Percentiles rank a stretch among this genome's conserved stretches.
phyloP scores from a whole-genome alignment of 768 basidiomycete species.

The Lyophyllum decastes region DNA sequence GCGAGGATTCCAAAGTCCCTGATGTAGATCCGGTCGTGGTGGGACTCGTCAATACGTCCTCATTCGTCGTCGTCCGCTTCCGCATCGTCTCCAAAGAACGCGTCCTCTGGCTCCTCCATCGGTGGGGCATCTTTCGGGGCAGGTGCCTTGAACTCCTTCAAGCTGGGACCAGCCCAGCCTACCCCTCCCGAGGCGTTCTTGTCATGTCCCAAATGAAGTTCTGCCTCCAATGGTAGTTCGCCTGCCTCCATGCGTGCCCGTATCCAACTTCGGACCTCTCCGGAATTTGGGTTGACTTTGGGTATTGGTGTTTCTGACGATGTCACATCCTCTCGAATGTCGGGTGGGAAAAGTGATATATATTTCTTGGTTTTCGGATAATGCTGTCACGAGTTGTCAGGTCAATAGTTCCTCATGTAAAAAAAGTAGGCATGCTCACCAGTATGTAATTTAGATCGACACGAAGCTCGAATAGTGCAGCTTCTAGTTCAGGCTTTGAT shows the following conservation, averaged over 20 bases:
- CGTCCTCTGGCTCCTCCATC: slow-evolving; percentile 30
- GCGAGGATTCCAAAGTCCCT: too few relatives aligned
- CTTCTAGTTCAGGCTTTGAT: slow-evolving; percentile 43
- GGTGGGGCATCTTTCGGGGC: not conserved
- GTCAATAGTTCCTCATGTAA: not conserved
- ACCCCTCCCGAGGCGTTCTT: not conserved
- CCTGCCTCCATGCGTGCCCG: slow-evolving; percentile 60
- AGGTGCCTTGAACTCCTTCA: slow-evolving; percentile 2
- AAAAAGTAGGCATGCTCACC: slow-evolving; percentile 36
- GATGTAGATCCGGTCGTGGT: too few relatives aligned
- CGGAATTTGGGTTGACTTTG: slow-evolving; percentile 51
- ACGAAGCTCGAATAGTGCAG: slow-evolving; percentile 61
- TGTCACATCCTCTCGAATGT: slow-evolving; percentile 42
- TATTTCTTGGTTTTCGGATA: slow-evolving; percentile 88
- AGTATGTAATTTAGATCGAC: slow-evolving; percentile 90
- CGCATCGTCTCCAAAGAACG: slow-evolving; percentile 44
- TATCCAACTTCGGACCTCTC: slow-evolving; percentile 62
- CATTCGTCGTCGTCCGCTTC: slow-evolving; percentile 29
- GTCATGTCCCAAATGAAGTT: slow-evolving; percentile 36
- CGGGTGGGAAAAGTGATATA: slow-evolving; percentile 85
- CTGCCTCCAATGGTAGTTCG: slow-evolving; percentile 61
- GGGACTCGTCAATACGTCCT: too few relatives aligned
- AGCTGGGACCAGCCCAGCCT: slow-evolving; percentile 6
- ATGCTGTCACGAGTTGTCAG: slow-evolving; percentile 46
- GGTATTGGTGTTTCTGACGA: slow-evolving; percentile 25